A percentile compares a stretch with the other conserved stretches of the same genome.
Conservation (phyloP, 805 yeast genomes). For the Monosporozyma aerobia region DNA sequence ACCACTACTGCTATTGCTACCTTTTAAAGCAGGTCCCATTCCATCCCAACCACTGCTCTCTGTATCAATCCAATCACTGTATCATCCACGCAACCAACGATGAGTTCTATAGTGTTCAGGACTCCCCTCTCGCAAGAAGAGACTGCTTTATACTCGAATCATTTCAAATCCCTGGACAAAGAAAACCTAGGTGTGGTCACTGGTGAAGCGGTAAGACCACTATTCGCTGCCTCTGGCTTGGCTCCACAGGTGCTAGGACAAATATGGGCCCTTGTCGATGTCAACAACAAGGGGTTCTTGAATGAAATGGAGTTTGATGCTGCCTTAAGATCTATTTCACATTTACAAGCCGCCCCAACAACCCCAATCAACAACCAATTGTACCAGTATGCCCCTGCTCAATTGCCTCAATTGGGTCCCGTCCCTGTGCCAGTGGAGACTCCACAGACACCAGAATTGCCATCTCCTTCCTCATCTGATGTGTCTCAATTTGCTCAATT, state of each 20-base stretch:
- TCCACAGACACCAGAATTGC: slow-evolving; percentile 29
- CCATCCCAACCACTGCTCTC: too few species aligned
- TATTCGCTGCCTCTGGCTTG: slow-evolving; percentile 79
- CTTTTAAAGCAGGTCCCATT: too few species aligned
- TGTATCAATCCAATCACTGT: too few species aligned
- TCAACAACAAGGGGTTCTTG: slow-evolving; percentile 75
- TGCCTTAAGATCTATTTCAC: slow-evolving; percentile 84
- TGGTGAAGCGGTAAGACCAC: slow-evolving; percentile 75
- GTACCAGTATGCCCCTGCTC: slow-evolving; percentile 20
- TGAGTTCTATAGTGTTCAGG: slow-evolving; percentile 23
- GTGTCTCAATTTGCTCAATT: slow-evolving; percentile 57
- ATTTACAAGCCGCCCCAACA: slow-evolving; percentile 57
- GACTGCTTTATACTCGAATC: slow-evolving; percentile 57
- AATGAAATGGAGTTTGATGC: slow-evolving; percentile 71
- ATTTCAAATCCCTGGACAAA: slow-evolving; percentile 72
- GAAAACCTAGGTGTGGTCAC: slow-evolving; percentile 74
- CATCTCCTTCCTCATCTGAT: slow-evolving; percentile 49
- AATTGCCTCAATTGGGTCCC: slow-evolving; percentile 38
- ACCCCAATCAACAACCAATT: slow-evolving; percentile 40
- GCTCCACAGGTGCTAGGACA: slow-evolving; percentile 74
- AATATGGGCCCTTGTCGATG: slow-evolving; percentile 92
- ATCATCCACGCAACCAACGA: slow-evolving; percentile 1
- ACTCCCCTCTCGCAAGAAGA: slow-evolving; percentile 60
- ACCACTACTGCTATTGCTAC: too few species aligned
- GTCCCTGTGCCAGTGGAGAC: slow-evolving; percentile 46